A percentile compares a stretch with the other conserved stretches of the same genome.
phyloP scores from a whole-genome alignment of 164 flowering plant species.

The Houttuynia cordata region DNA sequence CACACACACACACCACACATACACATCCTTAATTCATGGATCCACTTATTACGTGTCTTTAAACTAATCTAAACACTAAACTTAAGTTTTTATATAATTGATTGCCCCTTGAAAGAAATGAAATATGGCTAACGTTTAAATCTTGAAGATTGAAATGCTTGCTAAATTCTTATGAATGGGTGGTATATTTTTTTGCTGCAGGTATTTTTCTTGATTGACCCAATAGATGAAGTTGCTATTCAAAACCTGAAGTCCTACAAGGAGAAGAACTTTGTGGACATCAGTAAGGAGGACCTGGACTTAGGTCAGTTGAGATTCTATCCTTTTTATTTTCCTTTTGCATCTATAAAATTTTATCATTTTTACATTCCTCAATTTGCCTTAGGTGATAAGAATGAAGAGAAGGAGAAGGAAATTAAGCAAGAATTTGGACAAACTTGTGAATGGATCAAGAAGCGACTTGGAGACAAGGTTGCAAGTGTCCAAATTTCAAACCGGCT shows the following conservation, averaged over 20 bases:
- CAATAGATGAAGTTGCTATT: conserved; percentile 89
- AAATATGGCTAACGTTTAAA: neutral
- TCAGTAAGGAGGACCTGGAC: conserved; percentile 93
- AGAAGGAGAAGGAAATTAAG: conserved; percentile 67
- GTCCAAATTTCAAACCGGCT: conserved; percentile 85
- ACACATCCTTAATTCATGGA: too few relatives aligned
- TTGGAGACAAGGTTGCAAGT: conserved; percentile 84
- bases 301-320: conserved; percentile 34
- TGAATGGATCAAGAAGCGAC: conserved; percentile 84
- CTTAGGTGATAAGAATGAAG: conserved; percentile 74
- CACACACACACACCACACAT: too few relatives aligned
- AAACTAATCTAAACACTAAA: too few relatives aligned
- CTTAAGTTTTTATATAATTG: neutral
- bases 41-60: too few relatives aligned
- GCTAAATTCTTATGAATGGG: too few relatives aligned
- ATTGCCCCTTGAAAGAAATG: neutral
- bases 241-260: conserved; percentile 79
- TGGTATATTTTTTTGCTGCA: conserved; percentile 9
- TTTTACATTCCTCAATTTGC: neutral
- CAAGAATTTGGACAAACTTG: conserved; percentile 78
- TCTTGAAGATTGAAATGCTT: too few relatives aligned
- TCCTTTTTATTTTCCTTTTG: neutral
- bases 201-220: conserved; percentile 88
- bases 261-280: conserved; percentile 88
- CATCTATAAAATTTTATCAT: neutral